These are phyloP conservation scores for Beauveria scarabaeidicola DNA, from an alignment of 2,329 filamentous ascomycete genomes.

Conservation along the genomic window DNA sequence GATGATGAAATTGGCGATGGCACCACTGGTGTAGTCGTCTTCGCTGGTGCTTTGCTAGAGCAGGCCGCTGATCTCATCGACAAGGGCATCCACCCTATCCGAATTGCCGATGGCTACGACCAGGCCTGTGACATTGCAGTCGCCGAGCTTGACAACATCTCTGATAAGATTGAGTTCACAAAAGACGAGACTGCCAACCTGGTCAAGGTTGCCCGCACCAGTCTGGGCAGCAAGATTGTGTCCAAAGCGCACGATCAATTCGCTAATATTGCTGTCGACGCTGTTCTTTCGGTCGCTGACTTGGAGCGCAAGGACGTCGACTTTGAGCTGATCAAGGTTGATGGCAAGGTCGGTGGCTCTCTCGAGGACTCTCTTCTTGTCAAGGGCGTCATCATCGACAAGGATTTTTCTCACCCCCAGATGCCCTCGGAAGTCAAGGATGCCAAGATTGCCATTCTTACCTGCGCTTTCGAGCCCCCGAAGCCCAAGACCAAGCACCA, in stretches of 20 bases:
- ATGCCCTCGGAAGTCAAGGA: constrained; percentile 95
- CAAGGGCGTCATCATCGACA: constrained; percentile 97
- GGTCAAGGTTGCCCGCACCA: constrained; percentile 89
- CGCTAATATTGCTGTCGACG: constrained; percentile 92
- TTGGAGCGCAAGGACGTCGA: constrained; percentile 94
- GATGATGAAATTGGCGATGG: constrained; percentile 98
- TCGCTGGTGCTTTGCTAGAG: constrained; percentile 89
- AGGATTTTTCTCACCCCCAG: constrained; percentile 98
- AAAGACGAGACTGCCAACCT: constrained; percentile 75
- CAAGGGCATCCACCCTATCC: constrained; percentile 98
- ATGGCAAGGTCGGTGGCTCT: constrained; percentile 91
- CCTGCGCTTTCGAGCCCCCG: constrained; percentile 94
- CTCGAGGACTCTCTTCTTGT: constrained; percentile 91
- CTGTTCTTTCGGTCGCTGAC: constrained; percentile 91
- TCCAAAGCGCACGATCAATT: constrained; percentile 99
- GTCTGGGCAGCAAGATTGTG: constrained; percentile 96
- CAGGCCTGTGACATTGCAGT: constrained; percentile 96
- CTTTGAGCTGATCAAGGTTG: constrained; percentile 98
- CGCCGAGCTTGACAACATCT: constrained; percentile 83
- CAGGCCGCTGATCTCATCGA: constrained; percentile 97
- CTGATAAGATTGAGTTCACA: constrained; percentile 81
- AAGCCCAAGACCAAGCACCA: constrained; percentile 99
- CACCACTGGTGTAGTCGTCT: constrained; percentile 92
- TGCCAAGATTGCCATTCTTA: constrained; percentile 95
- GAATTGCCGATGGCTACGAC: constrained; percentile 97